phyloP scores from a whole-genome alignment of 306 rosid genomes.

The Quercus mongolica region DNA sequence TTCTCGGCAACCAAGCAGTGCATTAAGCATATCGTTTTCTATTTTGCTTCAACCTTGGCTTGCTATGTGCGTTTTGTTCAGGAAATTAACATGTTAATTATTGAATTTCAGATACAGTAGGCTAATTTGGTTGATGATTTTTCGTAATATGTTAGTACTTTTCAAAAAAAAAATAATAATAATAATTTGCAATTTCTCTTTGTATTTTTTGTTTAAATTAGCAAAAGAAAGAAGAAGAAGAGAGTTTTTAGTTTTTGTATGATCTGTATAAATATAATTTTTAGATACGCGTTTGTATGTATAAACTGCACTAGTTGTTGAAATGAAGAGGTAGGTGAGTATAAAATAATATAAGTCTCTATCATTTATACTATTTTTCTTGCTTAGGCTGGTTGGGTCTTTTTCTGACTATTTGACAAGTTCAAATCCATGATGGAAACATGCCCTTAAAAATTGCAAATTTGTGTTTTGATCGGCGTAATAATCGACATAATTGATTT shows the following conservation, averaged over 20 bases:
- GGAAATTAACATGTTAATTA: too few relatives aligned
- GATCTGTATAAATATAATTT: neutral
- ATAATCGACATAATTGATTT: neutral
- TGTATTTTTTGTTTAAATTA: too few relatives aligned
- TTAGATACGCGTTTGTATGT: neutral
- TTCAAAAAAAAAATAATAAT: neutral
- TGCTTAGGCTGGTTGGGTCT: neutral
- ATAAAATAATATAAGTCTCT: neutral
- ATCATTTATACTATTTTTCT: neutral
- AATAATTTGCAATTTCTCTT: neutral
- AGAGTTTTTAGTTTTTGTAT: neutral
- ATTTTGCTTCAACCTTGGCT: neutral
- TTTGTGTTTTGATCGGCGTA: neutral
- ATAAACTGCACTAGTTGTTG: neutral
- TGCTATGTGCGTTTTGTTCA: neutral
- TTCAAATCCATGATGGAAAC: neutral
- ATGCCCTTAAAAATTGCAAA: neutral
- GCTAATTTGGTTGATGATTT: neutral
- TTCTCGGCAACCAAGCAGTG: neutral
- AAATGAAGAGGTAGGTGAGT: neutral
- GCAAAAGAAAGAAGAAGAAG: too few relatives aligned
- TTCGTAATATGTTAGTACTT: neutral
- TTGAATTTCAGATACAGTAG: too few relatives aligned
- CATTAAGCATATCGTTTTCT: neutral
- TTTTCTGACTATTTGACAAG: neutral